These are phyloP conservation scores for Panaeolus papilionaceus DNA, from an alignment of 768 basidiomycete species.

Conservation along the genomic window DNA sequence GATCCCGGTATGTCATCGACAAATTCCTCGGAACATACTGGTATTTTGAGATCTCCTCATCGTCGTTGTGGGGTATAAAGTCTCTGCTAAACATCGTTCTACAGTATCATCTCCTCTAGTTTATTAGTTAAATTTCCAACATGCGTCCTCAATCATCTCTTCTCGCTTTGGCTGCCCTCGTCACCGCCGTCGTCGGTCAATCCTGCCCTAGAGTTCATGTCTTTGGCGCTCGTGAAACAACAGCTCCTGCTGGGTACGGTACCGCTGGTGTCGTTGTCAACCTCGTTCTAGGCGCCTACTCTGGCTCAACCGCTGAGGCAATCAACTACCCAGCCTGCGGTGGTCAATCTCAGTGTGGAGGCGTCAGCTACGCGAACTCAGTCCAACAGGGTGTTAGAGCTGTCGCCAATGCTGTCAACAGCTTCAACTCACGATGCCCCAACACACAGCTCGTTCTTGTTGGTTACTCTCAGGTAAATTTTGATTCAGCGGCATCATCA, in stretches of 20 bases:
- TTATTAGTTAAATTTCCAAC: not conserved
- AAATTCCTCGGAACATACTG: not conserved
- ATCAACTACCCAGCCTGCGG: constrained; percentile 44
- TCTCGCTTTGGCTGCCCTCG: constrained; percentile 6
- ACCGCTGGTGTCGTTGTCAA: constrained; percentile 35
- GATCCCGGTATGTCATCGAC: not conserved
- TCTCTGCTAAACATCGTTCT: not conserved
- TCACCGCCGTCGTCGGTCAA: not conserved
- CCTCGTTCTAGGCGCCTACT: constrained; percentile 33
- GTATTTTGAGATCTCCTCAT: not conserved
- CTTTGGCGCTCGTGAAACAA: constrained; percentile 42
- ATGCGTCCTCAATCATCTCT: not conserved
- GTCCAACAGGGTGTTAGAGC: constrained; percentile 36
- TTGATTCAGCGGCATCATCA: not conserved
- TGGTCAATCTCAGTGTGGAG: constrained; percentile 38
- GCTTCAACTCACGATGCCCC: constrained; percentile 39
- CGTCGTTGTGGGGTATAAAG: not conserved
- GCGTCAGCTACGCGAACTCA: constrained; percentile 39
- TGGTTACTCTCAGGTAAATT: constrained; percentile 39
- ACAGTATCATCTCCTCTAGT: too few relatives aligned
- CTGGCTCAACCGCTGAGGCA: constrained; percentile 38
- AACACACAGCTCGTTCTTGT: constrained; percentile 38
- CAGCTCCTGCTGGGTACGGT: constrained; percentile 37
- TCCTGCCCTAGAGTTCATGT: constrained; percentile 38
- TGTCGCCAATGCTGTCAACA: constrained; percentile 37